phyloP scores from a whole-genome alignment of 495 filamentous ascomycete species.

The Jackrogersella minutella region DNA sequence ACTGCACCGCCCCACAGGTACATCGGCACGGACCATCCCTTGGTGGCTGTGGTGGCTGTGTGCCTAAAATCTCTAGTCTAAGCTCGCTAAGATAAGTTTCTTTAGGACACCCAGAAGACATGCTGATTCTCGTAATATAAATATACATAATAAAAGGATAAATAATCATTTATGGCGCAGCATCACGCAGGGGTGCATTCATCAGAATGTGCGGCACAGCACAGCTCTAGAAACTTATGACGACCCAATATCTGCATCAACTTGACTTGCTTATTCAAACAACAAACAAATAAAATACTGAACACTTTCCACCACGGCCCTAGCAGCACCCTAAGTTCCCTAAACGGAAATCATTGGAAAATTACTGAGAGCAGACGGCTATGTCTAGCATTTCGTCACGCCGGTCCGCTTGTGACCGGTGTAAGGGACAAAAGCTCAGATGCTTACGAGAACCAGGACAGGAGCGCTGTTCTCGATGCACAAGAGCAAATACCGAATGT shows the following conservation, averaged over 20 bases:
- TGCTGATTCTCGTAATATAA: no score
- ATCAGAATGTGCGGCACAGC: no score
- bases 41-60: no score
- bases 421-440: constrained; percentile 52
- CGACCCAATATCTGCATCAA: neutral
- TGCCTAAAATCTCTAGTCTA: no score
- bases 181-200: no score
- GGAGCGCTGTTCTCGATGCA: constrained; percentile 34
- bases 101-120: no score
- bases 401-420: constrained; percentile 54
- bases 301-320: neutral
- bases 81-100: no score
- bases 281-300: neutral
- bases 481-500: constrained; percentile 28
- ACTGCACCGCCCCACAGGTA: no score
- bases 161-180: no score
- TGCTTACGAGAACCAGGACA: constrained; percentile 45
- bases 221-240: neutral
- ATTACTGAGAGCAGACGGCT: neutral
- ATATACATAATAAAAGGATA: no score
- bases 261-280: neutral
- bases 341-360: neutral
- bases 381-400: constrained; percentile 37
- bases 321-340: neutral
- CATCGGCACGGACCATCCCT: no score